Evolutionary conservation across 1,139 yeast species (phyloP), one percentile per base, ranked within the genome.

Genomic region (Saccharomyces hybrid): DNA sequence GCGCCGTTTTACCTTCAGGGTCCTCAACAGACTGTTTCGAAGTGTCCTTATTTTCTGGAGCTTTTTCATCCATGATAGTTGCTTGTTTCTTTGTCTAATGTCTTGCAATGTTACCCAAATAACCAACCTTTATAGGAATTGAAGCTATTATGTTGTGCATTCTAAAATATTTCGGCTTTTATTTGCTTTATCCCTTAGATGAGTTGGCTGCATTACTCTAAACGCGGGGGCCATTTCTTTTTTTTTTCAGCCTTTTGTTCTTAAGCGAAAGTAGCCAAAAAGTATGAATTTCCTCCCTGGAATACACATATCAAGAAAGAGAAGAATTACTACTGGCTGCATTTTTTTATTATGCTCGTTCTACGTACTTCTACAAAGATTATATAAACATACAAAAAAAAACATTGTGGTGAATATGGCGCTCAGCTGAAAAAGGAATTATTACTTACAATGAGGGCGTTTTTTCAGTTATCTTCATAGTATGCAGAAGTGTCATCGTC

Each of bases 1-100:
- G 75, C 49, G 86, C 68, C 63, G 80, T 84, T 64, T 79, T 75
- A 14, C 71, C 55, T 27, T 58, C 58, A 53, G 68, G 71, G 1
- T 71, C 71, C 26, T 62, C 70, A 11, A 62, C 61, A 2, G 42
- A 14, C 16, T 38, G 31, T 2, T 47, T 34, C 27, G 53, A 55
- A 31, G 52, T 54, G 31, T 47, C 53, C 46, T 29, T 24, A 21
- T 21, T 21, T 3, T 21, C 21, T 2, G 4, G 21, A 21, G 21
- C 21, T 21, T 21, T 16, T 8, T 38, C 8, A 16, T 38, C 42
- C 42, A 38, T 38, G 16, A 11, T 9, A 38, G 9, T 14, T 14
- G 42, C 5, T 38, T 16, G 24, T 38, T 16, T 7, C 9, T 8
- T 11, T 16, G 4, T 14, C 11, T 16, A 14, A 12, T 38, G 12